Evolutionary conservation across 148 eudicot genomes (phyloP), one percentile per base, ranked within the genome.

Genomic region (Persicaria maculosa): DNA sequence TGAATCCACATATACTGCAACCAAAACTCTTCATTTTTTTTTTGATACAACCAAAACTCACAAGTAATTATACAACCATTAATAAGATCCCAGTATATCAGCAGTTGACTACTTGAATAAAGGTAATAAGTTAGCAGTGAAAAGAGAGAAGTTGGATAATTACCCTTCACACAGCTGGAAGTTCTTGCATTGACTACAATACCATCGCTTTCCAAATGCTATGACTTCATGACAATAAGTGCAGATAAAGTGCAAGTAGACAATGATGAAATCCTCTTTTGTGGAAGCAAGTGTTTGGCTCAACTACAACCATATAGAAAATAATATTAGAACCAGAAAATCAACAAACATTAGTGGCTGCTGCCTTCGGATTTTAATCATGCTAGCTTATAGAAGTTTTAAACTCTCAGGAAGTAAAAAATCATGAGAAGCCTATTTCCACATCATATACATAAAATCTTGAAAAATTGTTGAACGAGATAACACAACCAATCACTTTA

Each of bases 191-290:
- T 80, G 82, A 59, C 58, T 78, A 82, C 97, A 94, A 78, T 58
- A 72, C 97, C 98, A 91, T 74, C 85, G 82, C 67, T 79, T 78
- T 75, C 90, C 92, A 50, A 93, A 86, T 65, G 87, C 48, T 73
- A 93, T 87, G 73, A 85, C 87, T 85, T 90, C 85, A 75, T 85
- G 83, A 83, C 98, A 94, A 73, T 78, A 77, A 7, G 80, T 85
- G 82, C 98, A 94, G 59, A 80, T 77, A 70, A 57, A 78, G 45
- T 91, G 96, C 77, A 94, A 83, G 79, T 79, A 84, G 75, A 94
- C 84, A 62, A 94, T 78, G 45, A 94, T 81, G 68, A 94, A 94
- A 72, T 91, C 88, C 71, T 94, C 93, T 79, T 94, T 94, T 44
- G 80, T 72, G 6, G 88, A 78, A 15, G 80, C 77, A 54, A 93